phyloP scores from a whole-genome alignment of 73 alveolate genomes.

The Effrenium voratum region DNA sequence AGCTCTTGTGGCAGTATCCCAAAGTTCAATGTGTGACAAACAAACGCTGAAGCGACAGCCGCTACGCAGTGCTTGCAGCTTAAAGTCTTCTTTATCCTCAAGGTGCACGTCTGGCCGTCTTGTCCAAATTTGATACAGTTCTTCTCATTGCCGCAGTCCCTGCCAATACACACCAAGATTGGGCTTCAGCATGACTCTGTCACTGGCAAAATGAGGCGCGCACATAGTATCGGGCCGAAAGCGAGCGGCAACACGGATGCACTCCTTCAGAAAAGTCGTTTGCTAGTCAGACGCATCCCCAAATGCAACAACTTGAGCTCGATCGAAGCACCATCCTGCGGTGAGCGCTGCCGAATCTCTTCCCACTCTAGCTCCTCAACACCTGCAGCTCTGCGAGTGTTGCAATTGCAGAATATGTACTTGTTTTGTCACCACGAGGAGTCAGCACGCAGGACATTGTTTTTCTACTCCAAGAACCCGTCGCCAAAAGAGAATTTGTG shows the following conservation, averaged over 20 bases:
- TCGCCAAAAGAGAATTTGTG: no score
- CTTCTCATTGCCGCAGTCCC: slow-evolving; percentile 43
- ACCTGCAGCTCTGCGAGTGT: no score
- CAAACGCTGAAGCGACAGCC: not conserved
- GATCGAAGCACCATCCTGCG: not conserved
- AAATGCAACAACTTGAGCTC: not conserved
- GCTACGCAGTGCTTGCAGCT: not conserved
- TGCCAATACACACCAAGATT: not conserved
- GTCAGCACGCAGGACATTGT: no score
- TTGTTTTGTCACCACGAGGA: no score
- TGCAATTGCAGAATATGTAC: no score
- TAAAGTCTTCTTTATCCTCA: slow-evolving; percentile 49
- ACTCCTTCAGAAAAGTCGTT: slow-evolving; percentile 30
- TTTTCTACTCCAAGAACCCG: no score
- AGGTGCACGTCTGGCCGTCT: slow-evolving; percentile 86
- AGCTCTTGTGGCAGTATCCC: not conserved
- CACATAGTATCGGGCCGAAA: slow-evolving; percentile 61
- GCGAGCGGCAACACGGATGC: slow-evolving; percentile 91
- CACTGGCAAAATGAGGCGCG: not conserved
- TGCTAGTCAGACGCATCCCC: not conserved
- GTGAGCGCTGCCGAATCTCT: not conserved
- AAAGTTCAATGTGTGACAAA: not conserved
- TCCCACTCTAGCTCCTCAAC: slow-evolving; percentile 34
- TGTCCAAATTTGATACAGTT: slow-evolving; percentile 45
- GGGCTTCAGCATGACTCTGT: not conserved